Evolutionary conservation across 78 protist genomes (phyloP).

Genomic region (Chrysochromulina parva): DNA sequence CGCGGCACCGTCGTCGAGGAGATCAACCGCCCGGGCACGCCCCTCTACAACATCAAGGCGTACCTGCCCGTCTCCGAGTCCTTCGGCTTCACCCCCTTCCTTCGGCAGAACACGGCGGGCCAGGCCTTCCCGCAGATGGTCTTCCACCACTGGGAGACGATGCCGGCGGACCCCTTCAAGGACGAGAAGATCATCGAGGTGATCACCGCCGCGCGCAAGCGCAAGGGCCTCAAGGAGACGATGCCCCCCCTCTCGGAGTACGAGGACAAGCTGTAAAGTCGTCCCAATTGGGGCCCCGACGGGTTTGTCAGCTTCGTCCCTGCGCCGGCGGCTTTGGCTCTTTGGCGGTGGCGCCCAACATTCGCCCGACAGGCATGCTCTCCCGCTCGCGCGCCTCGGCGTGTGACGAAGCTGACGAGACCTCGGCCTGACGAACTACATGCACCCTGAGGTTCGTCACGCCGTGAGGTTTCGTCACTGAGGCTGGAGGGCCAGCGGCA

Average conservation of each 20-base stretch:
- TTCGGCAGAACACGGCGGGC: slow-evolving; percentile 96
- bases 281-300: no score
- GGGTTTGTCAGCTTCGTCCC: no score
- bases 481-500: no score
- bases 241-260: slow-evolving; percentile 70
- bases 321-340: no score
- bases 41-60: slow-evolving; percentile 78
- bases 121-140: slow-evolving; percentile 99
- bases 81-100: slow-evolving; percentile 93
- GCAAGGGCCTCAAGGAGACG: slow-evolving; percentile 93
- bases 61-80: slow-evolving; percentile 98
- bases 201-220: slow-evolving; percentile 69
- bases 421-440: no score
- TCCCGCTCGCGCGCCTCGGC: no score
- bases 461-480: no score
- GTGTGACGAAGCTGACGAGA: no score
- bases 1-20: slow-evolving; percentile 93
- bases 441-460: no score
- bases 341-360: no score
- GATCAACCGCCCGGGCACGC: slow-evolving; percentile 73
- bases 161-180: slow-evolving; percentile 79
- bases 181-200: slow-evolving; percentile 18
- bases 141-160: slow-evolving; percentile 94
- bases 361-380: no score
- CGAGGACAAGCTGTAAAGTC: slow-evolving; percentile 75